Percentiles rank a stretch among this genome's conserved stretches.
These are phyloP conservation scores for Colletotrichum sp. DNA, from an alignment of 2,329 filamentous ascomycete genomes.

Conservation along the genomic window DNA sequence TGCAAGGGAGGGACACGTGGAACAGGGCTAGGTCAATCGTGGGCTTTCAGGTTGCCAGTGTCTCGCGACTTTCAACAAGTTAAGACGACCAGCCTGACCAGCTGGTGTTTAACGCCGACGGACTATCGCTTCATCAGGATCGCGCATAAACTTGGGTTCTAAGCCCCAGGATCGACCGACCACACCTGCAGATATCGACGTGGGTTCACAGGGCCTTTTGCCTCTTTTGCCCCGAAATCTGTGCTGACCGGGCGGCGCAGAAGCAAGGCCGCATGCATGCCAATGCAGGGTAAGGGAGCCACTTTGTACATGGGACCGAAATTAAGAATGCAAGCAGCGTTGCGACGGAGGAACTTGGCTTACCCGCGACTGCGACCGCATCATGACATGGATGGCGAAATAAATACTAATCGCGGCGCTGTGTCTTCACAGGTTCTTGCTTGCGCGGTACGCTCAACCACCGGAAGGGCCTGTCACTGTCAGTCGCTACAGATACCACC, in stretches of 20 bases:
- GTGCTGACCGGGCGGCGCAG: neutral
- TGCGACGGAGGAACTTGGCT: neutral
- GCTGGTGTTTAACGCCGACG: neutral
- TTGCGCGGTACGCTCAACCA: neutral
- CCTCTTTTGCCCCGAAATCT: neutral
- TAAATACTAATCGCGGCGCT: conserved; percentile 2
- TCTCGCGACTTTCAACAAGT: neutral
- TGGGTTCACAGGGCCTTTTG: neutral
- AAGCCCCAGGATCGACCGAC: neutral
- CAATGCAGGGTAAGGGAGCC: neutral
- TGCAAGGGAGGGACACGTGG: neutral
- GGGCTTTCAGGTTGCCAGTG: neutral
- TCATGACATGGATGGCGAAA: neutral
- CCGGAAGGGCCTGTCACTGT: neutral
- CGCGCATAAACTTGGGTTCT: neutral
- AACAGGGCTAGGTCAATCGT: neutral
- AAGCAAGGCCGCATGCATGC: neutral
- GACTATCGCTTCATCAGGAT: neutral
- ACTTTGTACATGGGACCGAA: neutral
- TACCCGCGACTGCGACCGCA: neutral
- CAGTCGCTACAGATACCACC: neutral
- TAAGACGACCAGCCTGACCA: neutral
- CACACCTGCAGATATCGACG: neutral
- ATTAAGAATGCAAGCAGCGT: neutral
- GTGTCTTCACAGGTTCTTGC: neutral